These are phyloP conservation scores for Staphylotrichum longicolle DNA, from an alignment of 495 filamentous ascomycete species.

Conservation along the genomic window DNA sequence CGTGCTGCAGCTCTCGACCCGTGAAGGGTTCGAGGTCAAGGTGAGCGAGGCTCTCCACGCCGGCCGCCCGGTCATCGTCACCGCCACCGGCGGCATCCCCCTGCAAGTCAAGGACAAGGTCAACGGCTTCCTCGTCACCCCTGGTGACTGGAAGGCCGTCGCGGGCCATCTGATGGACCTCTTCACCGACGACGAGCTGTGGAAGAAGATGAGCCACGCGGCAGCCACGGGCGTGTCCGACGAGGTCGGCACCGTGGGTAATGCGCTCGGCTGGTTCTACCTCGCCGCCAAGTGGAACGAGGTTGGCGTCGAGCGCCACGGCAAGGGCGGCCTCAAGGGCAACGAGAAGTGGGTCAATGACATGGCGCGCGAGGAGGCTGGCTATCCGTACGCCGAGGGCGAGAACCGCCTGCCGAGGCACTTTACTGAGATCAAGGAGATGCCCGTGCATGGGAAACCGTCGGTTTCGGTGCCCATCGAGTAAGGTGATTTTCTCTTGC, in stretches of 20 bases:
- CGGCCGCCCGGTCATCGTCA: conserved; percentile 78
- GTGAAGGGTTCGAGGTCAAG: conserved; percentile 89
- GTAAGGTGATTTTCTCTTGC: neutral
- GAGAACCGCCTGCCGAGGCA: conserved; percentile 60
- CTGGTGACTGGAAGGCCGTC: conserved; percentile 70
- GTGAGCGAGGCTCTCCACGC: conserved; percentile 86
- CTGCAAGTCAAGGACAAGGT: conserved; percentile 72
- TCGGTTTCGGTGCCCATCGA: neutral
- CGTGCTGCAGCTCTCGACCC: conserved; percentile 75
- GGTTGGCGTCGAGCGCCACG: conserved; percentile 39
- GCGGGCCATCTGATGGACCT: conserved; percentile 67
- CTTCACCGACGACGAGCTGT: conserved; percentile 63
- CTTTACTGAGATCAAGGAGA: conserved; percentile 39
- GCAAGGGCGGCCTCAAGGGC: conserved; percentile 41
- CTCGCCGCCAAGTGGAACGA: conserved; percentile 62
- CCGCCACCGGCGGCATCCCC: conserved; percentile 75
- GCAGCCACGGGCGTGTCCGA: conserved; percentile 68
- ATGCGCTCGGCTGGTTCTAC: conserved; percentile 75
- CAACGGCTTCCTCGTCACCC: conserved; percentile 74
- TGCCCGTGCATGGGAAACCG: conserved; percentile 25
- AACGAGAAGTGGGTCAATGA: conserved; percentile 71
- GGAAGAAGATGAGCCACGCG: conserved; percentile 64
- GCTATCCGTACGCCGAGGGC: conserved; percentile 53
- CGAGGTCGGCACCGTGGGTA: conserved; percentile 81
- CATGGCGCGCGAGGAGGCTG: conserved; percentile 68